These are phyloP conservation scores for Fraxinus excelsior DNA, from an alignment of 257 asterid genomes.

Conservation along the genomic window DNA sequence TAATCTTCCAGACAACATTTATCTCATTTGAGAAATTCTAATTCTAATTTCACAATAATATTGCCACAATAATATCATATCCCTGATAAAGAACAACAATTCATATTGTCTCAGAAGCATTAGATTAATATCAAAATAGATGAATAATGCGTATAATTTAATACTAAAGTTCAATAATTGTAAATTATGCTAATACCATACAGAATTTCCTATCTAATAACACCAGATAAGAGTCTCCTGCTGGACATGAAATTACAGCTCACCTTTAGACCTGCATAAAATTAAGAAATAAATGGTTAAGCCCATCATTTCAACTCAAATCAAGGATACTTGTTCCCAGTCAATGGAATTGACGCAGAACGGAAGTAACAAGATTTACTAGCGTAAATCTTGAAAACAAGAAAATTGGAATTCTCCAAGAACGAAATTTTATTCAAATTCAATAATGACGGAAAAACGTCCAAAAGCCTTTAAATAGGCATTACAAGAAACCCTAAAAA, in stretches of 20 bases:
- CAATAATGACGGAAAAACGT: no score
- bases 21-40: slow-evolving; percentile 3
- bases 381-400: no score
- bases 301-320: slow-evolving; percentile 24
- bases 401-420: no score
- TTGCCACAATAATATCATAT: background rate
- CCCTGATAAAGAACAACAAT: background rate
- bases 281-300: slow-evolving; percentile 24
- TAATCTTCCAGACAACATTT: background rate
- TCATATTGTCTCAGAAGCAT: background rate
- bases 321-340: background rate
- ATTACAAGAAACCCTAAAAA: no score
- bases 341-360: no score
- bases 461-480: no score
- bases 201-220: slow-evolving; percentile 36
- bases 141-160: background rate
- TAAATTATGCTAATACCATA: slow-evolving; percentile 14
- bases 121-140: background rate
- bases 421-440: no score
- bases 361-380: no score
- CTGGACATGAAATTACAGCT: slow-evolving; percentile 40
- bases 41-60: background rate
- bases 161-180: slow-evolving; percentile 1
- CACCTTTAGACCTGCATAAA: slow-evolving; percentile 85
- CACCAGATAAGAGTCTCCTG: slow-evolving; percentile 36